Base-by-base conservation (phyloP, 345 rosid species). In the Citrus glauca region DNA sequence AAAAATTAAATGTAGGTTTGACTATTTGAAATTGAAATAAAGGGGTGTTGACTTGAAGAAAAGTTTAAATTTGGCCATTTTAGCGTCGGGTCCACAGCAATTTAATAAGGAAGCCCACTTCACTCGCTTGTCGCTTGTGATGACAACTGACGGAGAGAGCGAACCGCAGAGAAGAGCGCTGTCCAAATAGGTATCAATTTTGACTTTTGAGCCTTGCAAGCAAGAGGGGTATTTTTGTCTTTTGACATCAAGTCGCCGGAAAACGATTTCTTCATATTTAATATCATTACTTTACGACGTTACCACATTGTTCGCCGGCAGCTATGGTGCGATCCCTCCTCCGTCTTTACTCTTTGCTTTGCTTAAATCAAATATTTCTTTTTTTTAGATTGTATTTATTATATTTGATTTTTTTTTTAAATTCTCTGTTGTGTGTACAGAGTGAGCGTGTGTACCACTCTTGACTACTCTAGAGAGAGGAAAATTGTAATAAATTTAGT, bases 181-280 rank as follows among this genome's bases (percentile, higher is more conserved):
- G 16, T 66, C 72, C 78, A 6, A 75, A 66, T 24, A 75, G 64
- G 72, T 17, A 24, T 33, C 72, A 22, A 3, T 6, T 63, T 75
- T 75, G 78, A 75, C 78, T 16, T 30, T 17, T 30, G 16, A 45
- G 5, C 50, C 50, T 17, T 38, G 5, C 40, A 3, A 35, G 0
- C 5, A 2, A 6, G 30, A n/a, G 55, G 71, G 72, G 13, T 53
- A 53, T 17, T 50, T 53, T 53, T 50, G 72, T 53, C 72, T 13
- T 75, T 75, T 32, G 71, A 65, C 2, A 5, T 4, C 38, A 0
- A 1, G 5, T 64, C 24, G 40, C 40, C 40, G 66, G 66, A 1
- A 25, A 62, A 48, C 50, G 11, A 64, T 5, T 11, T 11, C 50
- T 11, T 3, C 13, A 9, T 11, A 2, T 42, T 10, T 42, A 2